These are phyloP conservation scores for Tilletia caries DNA, from an alignment of 1,284 basidiomycete genomes.

Conservation along the genomic window DNA sequence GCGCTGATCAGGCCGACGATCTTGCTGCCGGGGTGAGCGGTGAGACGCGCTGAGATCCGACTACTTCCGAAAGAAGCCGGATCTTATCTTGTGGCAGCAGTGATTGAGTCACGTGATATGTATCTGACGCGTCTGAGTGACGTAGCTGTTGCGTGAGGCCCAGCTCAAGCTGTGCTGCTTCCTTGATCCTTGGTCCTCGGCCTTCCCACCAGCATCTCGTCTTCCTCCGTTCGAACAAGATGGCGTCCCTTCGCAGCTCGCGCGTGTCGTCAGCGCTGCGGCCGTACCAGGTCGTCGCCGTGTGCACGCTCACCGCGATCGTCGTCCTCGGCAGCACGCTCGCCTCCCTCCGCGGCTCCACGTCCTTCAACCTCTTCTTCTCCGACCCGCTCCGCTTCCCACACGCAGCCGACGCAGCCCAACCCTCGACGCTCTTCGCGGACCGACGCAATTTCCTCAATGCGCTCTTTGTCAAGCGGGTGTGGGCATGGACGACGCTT, in stretches of 20 bases:
- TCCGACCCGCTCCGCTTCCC: constrained; percentile 61
- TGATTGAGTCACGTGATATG: no score
- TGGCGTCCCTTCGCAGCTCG: not conserved
- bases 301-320: constrained; percentile 53
- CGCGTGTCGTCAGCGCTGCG: not conserved
- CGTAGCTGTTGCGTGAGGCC: no score
- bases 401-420: constrained; percentile 16
- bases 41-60: no score
- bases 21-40: no score
- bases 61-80: no score
- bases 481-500: constrained; percentile 79
- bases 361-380: constrained; percentile 29
- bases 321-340: constrained; percentile 61
- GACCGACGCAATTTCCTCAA: constrained; percentile 79
- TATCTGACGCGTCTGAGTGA: no score
- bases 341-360: constrained; percentile 62
- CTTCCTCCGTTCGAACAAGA: no score
- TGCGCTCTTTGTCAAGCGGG: constrained; percentile 78
- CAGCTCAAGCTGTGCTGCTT: no score
- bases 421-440: constrained; percentile 61
- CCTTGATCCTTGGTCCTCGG: no score
- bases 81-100: no score
- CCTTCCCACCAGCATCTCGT: no score
- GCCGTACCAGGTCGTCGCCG: constrained; percentile 30
- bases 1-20: no score